phyloP scores from a whole-genome alignment of 2,329 filamentous ascomycete genomes.

The Aspergillus sp. region DNA sequence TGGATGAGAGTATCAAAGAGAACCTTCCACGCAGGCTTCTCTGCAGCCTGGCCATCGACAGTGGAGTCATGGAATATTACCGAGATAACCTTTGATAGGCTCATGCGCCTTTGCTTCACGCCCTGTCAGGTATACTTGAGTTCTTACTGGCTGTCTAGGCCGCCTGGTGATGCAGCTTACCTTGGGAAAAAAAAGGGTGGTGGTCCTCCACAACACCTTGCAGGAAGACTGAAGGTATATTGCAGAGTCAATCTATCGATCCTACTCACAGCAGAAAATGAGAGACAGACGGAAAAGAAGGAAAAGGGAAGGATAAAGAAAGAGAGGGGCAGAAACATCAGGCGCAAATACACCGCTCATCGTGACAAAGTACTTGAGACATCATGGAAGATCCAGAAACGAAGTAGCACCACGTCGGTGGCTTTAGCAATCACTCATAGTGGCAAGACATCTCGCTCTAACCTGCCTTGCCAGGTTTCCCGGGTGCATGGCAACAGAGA shows the following conservation, averaged over 20 bases:
- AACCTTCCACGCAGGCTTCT: conserved; percentile 41
- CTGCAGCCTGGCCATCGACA: conserved; percentile 26
- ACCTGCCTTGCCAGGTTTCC: background rate
- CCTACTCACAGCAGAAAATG: background rate
- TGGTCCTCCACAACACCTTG: conserved; percentile 7
- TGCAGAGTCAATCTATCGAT: conserved; percentile 1
- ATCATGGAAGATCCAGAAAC: conserved; percentile 19
- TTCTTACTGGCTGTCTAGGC: background rate
- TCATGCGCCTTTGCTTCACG: conserved; percentile 1
- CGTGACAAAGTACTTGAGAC: conserved; percentile 12
- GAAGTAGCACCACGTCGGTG: background rate
- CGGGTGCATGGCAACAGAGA: background rate
- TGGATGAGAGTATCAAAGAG: conserved; percentile 26
- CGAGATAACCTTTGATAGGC: background rate
- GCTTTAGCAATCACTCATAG: background rate
- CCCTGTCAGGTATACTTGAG: background rate
- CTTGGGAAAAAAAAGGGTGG: background rate
- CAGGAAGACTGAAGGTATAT: background rate
- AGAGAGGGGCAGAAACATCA: conserved; percentile 7
- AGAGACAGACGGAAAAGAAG: background rate
- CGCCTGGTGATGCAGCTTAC: conserved; percentile 13
- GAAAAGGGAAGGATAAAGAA: conserved; percentile 6
- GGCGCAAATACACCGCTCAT: background rate
- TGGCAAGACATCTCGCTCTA: background rate
- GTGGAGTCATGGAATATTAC: conserved; percentile 6